Percentiles rank a stretch among this genome's conserved stretches.
Conservation (phyloP, 2,329 filamentous ascomycete genomes). For the Emmonsiellopsis sp. region DNA sequence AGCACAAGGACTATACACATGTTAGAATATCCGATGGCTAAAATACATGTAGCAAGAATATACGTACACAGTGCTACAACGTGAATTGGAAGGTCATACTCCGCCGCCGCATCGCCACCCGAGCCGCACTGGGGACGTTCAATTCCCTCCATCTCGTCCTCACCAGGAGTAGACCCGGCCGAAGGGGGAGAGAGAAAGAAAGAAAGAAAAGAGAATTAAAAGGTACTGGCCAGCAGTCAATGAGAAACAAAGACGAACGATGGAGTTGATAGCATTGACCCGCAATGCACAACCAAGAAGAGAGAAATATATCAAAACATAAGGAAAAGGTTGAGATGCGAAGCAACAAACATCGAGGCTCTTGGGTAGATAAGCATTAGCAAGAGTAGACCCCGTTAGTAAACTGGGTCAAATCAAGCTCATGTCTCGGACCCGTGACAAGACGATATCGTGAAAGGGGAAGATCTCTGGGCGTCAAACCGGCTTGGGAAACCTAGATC, state of each 20-base stretch:
- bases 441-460: neutral
- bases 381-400: too few species aligned
- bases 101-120: conserved; percentile 2
- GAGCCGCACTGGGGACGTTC: conserved; percentile 10
- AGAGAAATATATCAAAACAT: neutral
- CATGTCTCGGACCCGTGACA: neutral
- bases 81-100: conserved; percentile 13
- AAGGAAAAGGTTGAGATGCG: neutral
- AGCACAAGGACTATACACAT: conserved; percentile 7
- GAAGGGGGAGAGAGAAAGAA: conserved; percentile 4
- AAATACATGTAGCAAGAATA: neutral
- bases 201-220: conserved; percentile 3
- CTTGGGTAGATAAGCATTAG: neutral
- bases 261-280: conserved; percentile 8
- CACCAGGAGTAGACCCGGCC: neutral
- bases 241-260: neutral
- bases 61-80: conserved; percentile 11
- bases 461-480: neutral
- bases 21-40: neutral
- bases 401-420: neutral
- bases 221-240: neutral
- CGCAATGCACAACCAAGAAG: conserved; percentile 6
- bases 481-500: neutral
- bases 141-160: conserved; percentile 6
- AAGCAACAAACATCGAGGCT: neutral